Percentiles rank a stretch among this genome's conserved stretches.
These are phyloP conservation scores for Boletales sp. DNA, from an alignment of 768 basidiomycete genomes.

Conservation along the genomic window DNA sequence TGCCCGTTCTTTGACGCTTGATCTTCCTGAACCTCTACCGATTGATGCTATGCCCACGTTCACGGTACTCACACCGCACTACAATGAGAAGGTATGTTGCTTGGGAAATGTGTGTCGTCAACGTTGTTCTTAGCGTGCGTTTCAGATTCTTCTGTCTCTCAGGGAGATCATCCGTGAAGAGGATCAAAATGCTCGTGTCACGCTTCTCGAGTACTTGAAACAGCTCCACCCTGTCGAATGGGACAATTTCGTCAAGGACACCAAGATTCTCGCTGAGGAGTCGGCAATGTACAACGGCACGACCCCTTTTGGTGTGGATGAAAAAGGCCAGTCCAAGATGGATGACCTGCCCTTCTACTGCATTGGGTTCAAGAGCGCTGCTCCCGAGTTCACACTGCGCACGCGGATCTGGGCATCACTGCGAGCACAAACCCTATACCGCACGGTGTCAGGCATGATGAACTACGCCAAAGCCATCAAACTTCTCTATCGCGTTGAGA, in stretches of 20 bases:
- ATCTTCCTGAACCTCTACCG: constrained; percentile 87
- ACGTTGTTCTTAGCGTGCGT: constrained; percentile 2
- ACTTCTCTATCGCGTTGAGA: constrained; percentile 97
- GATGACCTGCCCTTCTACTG: constrained; percentile 97
- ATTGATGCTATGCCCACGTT: constrained; percentile 99
- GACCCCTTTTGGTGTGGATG: constrained; percentile 68
- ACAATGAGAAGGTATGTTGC: constrained; percentile 84
- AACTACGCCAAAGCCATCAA: constrained; percentile 99
- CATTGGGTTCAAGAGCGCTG: constrained; percentile 98
- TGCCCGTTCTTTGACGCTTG: constrained; percentile 95
- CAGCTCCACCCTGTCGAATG: constrained; percentile 97
- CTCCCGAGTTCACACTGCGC: constrained; percentile 96
- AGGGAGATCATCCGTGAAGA: constrained; percentile 99
- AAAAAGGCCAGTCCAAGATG: constrained; percentile 79
- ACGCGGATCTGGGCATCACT: constrained; percentile 99
- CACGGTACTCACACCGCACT: constrained; percentile 97
- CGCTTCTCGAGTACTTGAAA: constrained; percentile 95
- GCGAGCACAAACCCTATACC: constrained; percentile 96
- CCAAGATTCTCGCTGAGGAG: constrained; percentile 97
- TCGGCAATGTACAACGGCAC: constrained; percentile 80
- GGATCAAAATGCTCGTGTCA: constrained; percentile 95
- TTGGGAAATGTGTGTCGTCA: background rate
- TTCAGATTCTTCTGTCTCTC: constrained; percentile 86
- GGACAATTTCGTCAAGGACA: constrained; percentile 99
- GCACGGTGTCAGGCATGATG: constrained; percentile 99